Percentiles rank a stretch among this genome's conserved stretches.
Evolutionary conservation across 208 protist genomes (phyloP).

Genomic region (Acanthamoeba sp.): DNA sequence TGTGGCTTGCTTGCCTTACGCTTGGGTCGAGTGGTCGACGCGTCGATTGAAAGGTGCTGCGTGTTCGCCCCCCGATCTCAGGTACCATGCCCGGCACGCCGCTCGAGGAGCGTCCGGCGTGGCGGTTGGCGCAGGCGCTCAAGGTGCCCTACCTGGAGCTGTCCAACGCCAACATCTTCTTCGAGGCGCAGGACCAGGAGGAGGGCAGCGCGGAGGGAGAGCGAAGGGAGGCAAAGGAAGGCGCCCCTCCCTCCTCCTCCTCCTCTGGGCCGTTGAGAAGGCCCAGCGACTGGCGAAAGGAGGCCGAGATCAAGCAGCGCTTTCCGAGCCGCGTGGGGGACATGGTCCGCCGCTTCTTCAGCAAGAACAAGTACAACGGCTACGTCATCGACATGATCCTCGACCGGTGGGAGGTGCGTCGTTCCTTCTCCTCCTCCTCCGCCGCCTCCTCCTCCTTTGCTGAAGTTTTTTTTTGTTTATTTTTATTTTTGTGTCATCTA

Average conservation of each 20-base stretch:
- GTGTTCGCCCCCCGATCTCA: neutral
- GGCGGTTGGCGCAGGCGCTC: slow-evolving; percentile 18
- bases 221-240: neutral
- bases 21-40: too few relatives aligned
- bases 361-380: slow-evolving; percentile 67
- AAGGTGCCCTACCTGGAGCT: slow-evolving; percentile 45
- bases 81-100: slow-evolving; percentile 56
- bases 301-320: slow-evolving; percentile 36
- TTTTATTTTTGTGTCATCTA: neutral
- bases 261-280: neutral
- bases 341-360: slow-evolving; percentile 58
- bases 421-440: neutral
- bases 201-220: neutral
- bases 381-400: slow-evolving; percentile 59
- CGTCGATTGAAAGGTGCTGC: too few relatives aligned
- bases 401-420: slow-evolving; percentile 32
- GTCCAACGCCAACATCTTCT: slow-evolving; percentile 46
- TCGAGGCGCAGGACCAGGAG: neutral
- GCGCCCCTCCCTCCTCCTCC: neutral
- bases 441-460: too few relatives aligned
- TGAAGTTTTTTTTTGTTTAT: too few relatives aligned
- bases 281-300: neutral
- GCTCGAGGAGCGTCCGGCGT: neutral
- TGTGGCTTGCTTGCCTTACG: too few relatives aligned
- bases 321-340: slow-evolving; percentile 35